A percentile compares a stretch with the other conserved stretches of the same genome.
These are phyloP conservation scores for Solanum piurae DNA, from an alignment of 257 asterid species.

Conservation along the genomic window DNA sequence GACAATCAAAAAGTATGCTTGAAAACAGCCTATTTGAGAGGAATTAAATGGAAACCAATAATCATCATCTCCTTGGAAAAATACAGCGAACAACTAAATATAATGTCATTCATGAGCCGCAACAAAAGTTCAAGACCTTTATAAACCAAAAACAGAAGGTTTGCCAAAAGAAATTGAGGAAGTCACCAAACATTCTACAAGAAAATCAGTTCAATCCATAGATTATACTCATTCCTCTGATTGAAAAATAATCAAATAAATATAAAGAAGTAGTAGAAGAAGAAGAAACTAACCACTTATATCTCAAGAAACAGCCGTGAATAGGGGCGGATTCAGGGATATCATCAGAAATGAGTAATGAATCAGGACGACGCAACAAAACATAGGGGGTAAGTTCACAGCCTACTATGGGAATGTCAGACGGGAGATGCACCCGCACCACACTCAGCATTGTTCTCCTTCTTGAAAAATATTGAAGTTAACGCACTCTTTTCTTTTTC, in stretches of 20 bases:
- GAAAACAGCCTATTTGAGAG: background rate
- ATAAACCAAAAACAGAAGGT: background rate
- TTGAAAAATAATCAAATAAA: background rate
- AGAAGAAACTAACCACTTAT: constrained; percentile 52
- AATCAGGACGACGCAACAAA: constrained; percentile 49
- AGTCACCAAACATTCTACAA: background rate
- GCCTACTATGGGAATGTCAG: constrained; percentile 79
- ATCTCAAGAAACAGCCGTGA: constrained; percentile 65
- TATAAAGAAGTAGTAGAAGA: background rate
- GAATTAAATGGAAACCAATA: background rate
- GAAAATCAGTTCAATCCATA: background rate
- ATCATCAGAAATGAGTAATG: constrained; percentile 42
- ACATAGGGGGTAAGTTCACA: constrained; percentile 72
- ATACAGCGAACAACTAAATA: background rate
- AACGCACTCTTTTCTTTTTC: background rate
- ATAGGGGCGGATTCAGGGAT: constrained; percentile 61
- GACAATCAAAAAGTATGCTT: background rate
- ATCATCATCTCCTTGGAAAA: background rate
- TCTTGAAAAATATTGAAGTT: constrained; percentile 3
- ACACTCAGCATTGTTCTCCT: constrained; percentile 71
- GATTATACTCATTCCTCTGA: background rate
- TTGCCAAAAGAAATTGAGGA: background rate
- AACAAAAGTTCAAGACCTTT: background rate
- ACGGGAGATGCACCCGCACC: constrained; percentile 82
- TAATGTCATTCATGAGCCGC: background rate